Percentiles rank a stretch among this genome's conserved stretches.
phyloP scores from a whole-genome alignment of 2,329 filamentous ascomycete genomes.

The Meredithiella fracta region DNA sequence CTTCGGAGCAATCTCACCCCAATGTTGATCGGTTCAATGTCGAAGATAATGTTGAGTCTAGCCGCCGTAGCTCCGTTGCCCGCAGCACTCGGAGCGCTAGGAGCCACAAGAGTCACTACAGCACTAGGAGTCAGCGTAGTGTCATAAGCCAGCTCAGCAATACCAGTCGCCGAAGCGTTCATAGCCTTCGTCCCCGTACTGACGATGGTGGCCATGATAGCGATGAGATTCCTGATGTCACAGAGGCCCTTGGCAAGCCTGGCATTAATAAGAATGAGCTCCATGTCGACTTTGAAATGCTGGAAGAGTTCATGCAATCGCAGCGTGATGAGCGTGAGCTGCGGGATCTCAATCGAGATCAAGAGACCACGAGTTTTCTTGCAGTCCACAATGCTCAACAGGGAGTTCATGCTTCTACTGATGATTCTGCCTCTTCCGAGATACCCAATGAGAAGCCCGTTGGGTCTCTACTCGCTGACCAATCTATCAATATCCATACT shows the following conservation, averaged over 20 bases:
- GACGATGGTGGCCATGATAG: slow-evolving; percentile 46
- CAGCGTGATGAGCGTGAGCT: slow-evolving; percentile 25
- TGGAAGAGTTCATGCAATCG: slow-evolving; percentile 74
- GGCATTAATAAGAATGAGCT: slow-evolving; percentile 59
- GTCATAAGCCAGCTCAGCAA: not conserved
- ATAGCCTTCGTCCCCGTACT: slow-evolving; percentile 32
- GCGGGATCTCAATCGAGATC: not conserved
- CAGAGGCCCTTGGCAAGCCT: slow-evolving; percentile 82
- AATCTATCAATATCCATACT: not conserved
- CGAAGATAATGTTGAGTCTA: slow-evolving; percentile 28
- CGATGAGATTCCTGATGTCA: slow-evolving; percentile 51
- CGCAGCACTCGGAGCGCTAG: slow-evolving; percentile 22
- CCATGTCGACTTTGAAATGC: slow-evolving; percentile 78
- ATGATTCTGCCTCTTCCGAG: not conserved
- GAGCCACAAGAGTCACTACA: slow-evolving; percentile 53
- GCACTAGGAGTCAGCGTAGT: slow-evolving; percentile 18
- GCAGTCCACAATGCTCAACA: not conserved
- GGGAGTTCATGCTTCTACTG: not conserved
- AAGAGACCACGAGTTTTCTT: too few relatives aligned
- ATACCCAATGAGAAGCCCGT: slow-evolving; percentile 30
- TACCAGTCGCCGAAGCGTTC: too few relatives aligned
- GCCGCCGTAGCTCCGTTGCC: slow-evolving; percentile 8
- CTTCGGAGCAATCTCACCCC: slow-evolving; percentile 31
- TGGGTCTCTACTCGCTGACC: not conserved
- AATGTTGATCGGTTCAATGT: too few relatives aligned